Evolutionary conservation across 1,284 basidiomycete species (phyloP).

Genomic region (Paramarasmius palmivorus): DNA sequence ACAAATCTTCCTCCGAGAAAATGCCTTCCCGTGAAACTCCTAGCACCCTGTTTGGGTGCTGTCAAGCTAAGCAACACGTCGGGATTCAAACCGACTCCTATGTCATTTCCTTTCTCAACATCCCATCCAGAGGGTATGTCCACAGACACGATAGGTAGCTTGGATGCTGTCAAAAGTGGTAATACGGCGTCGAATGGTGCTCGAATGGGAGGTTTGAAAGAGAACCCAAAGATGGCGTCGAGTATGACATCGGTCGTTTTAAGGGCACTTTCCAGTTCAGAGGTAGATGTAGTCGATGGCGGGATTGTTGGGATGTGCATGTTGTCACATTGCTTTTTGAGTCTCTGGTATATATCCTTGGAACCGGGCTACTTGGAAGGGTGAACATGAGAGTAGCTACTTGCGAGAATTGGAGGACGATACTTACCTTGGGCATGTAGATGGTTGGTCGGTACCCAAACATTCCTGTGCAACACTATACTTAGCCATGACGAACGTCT

Average conservation of each 20-base stretch:
- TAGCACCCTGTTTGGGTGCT: conserved; percentile 89
- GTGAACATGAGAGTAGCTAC: too few relatives aligned
- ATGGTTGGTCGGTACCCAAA: conserved; percentile 86
- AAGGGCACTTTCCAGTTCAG: conserved; percentile 52
- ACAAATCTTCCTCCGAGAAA: conserved; percentile 94
- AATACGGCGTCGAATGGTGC: conserved; percentile 85
- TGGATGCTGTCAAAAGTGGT: conserved; percentile 61
- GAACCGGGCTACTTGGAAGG: conserved; percentile 62
- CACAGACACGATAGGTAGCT: conserved; percentile 83
- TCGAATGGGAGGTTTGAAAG: conserved; percentile 87
- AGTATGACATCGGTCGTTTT: conserved; percentile 80
- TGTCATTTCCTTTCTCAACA: conserved; percentile 76
- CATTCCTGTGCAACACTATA: conserved; percentile 54
- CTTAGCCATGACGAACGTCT: conserved; percentile 1
- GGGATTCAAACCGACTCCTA: conserved; percentile 62
- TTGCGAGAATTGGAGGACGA: neutral
- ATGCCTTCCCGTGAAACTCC: conserved; percentile 78
- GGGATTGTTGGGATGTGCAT: conserved; percentile 76
- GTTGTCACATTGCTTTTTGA: conserved; percentile 87
- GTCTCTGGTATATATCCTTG: conserved; percentile 88
- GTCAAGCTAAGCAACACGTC: conserved; percentile 89
- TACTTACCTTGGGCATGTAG: conserved; percentile 86
- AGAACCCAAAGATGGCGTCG: conserved; percentile 98
- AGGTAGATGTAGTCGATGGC: conserved; percentile 46
- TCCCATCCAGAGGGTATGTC: conserved; percentile 98